Evolutionary conservation across 179 eudicot species (phyloP).

Genomic region (Corrigiola litoralis): DNA sequence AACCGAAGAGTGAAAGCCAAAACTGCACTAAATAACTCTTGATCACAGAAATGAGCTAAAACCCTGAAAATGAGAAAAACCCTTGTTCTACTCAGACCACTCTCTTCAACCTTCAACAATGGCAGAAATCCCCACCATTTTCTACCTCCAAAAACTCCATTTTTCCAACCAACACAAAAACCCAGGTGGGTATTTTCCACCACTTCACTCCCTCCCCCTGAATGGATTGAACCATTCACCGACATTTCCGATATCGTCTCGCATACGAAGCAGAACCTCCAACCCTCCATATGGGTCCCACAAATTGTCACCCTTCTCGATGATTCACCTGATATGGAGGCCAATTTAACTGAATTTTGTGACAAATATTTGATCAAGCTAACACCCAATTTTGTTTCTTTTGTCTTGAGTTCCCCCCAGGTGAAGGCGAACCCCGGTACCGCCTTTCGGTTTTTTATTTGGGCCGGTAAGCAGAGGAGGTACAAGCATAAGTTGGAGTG

Average conservation of each 20-base stretch:
- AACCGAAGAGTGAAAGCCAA: background rate
- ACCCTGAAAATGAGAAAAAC: constrained; percentile 28
- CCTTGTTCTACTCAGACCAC: constrained; percentile 9
- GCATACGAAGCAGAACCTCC: constrained; percentile 33
- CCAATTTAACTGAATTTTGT: constrained; percentile 49
- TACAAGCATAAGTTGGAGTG: constrained; percentile 68
- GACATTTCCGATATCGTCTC: constrained; percentile 65
- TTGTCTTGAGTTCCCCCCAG: constrained; percentile 47
- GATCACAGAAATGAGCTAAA: constrained; percentile 1
- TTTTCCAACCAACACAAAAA: background rate
- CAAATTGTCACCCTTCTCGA: constrained; percentile 54
- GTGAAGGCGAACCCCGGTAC: constrained; percentile 31
- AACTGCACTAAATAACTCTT: background rate
- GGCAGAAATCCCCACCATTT: constrained; percentile 9
- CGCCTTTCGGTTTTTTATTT: constrained; percentile 59
- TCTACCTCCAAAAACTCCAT: constrained; percentile 10
- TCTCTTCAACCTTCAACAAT: constrained; percentile 17
- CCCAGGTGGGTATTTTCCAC: constrained; percentile 15
- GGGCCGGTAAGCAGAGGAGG: constrained; percentile 89
- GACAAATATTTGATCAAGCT: constrained; percentile 56
- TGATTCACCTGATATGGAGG: constrained; percentile 50
- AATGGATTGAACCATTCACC: constrained; percentile 80
- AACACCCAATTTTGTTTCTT: constrained; percentile 69
- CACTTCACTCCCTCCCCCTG: constrained; percentile 62
- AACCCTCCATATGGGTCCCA: constrained; percentile 72